phyloP scores from a whole-genome alignment of 495 filamentous ascomycete genomes.

The Corynascus novoguineensis region DNA sequence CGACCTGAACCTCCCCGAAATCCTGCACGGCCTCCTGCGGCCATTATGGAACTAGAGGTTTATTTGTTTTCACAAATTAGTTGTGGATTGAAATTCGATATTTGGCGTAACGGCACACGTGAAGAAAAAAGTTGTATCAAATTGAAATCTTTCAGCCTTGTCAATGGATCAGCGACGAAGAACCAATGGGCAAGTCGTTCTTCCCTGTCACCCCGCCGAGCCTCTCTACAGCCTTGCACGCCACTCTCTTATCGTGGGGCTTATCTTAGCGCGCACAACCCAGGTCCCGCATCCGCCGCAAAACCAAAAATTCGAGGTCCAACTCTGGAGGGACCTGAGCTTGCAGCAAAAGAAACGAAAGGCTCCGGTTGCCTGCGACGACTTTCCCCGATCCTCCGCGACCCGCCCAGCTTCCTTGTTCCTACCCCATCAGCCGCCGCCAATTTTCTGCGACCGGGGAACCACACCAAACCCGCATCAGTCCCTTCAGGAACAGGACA shows the following conservation, averaged over 20 bases:
- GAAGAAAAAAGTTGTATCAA: conserved; percentile 21
- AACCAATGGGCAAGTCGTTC: background rate
- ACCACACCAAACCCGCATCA: conserved; percentile 16
- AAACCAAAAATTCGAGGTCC: conserved; percentile 35
- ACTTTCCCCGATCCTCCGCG: conserved; percentile 19
- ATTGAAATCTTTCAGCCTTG: conserved; percentile 30
- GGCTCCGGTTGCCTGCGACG: conserved; percentile 16
- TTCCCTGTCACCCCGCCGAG: background rate
- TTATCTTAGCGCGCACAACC: conserved; percentile 41
- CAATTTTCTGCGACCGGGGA: conserved; percentile 20
- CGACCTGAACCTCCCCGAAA: conserved; percentile 20
- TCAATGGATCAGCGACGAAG: conserved; percentile 7
- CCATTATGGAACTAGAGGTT: conserved; percentile 13
- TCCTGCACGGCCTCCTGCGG: conserved; percentile 27
- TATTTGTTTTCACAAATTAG: background rate
- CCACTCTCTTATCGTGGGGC: conserved; percentile 24
- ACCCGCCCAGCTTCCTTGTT: conserved; percentile 20
- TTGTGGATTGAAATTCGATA: background rate
- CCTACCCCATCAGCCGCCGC: conserved; percentile 15
- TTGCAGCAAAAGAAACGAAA: conserved; percentile 14
- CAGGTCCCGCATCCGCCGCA: conserved; percentile 31
- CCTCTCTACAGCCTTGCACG: conserved; percentile 11
- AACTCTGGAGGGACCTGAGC: conserved; percentile 14
- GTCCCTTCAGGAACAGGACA: conserved; percentile 18
- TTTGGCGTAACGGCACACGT: background rate